Conservation (phyloP, 1,139 yeast genomes). For the Lodderomyces jiufengensis region DNA sequence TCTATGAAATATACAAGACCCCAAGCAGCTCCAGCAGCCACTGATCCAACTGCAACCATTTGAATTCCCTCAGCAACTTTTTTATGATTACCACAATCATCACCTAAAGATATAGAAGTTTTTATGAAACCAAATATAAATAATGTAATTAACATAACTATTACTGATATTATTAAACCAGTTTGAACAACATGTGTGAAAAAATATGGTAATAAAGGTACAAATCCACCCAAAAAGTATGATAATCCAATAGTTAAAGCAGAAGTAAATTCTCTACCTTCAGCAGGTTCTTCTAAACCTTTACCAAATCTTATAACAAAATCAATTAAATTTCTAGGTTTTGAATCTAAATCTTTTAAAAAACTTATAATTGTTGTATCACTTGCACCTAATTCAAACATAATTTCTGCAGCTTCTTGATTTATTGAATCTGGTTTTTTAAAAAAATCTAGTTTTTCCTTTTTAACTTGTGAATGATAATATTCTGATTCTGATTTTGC, state of each 20-base stretch:
- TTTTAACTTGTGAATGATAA: slow-evolving; percentile 64
- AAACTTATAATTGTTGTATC: slow-evolving; percentile 64
- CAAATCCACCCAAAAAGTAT: slow-evolving; percentile 76
- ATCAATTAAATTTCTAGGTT: slow-evolving; percentile 66
- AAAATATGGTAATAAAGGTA: slow-evolving; percentile 77
- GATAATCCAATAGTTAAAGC: slow-evolving; percentile 75
- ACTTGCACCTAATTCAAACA: slow-evolving; percentile 66
- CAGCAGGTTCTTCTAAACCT: slow-evolving; percentile 80
- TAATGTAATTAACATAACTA: slow-evolving; percentile 81
- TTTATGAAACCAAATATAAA: slow-evolving; percentile 85
- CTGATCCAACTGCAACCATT: slow-evolving; percentile 89
- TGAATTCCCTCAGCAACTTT: slow-evolving; percentile 79
- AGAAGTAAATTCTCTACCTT: slow-evolving; percentile 70
- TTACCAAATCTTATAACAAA: slow-evolving; percentile 70
- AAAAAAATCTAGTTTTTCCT: slow-evolving; percentile 66
- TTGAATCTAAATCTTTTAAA: slow-evolving; percentile 63
- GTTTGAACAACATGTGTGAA: slow-evolving; percentile 69
- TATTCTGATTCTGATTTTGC: slow-evolving; percentile 78
- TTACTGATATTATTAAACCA: slow-evolving; percentile 72
- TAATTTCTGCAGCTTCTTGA: slow-evolving; percentile 71
- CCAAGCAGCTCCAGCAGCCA: slow-evolving; percentile 98
- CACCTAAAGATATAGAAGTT: slow-evolving; percentile 81
- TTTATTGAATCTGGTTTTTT: slow-evolving; percentile 56
- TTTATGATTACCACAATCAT: slow-evolving; percentile 58
- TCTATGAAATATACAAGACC: slow-evolving; percentile 79